phyloP scores from a whole-genome alignment of 495 filamentous ascomycete species.

The Chlorociboria aeruginascens region DNA sequence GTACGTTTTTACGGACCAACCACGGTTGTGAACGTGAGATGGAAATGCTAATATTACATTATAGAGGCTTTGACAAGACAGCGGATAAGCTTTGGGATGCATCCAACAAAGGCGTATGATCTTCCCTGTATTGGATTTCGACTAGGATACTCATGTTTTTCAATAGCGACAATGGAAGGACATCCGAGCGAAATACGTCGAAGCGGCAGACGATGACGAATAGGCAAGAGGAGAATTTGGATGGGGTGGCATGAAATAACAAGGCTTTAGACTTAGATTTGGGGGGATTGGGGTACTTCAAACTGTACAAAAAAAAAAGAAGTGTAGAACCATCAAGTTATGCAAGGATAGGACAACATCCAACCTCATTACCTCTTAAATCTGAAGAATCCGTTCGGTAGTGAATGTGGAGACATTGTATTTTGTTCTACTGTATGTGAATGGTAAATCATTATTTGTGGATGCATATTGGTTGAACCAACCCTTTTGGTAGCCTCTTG shows the following conservation, averaged over 20 bases:
- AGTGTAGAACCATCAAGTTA: no score
- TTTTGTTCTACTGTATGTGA: no score
- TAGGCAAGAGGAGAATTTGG: conserved; percentile 4
- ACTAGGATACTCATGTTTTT: conserved; percentile 9
- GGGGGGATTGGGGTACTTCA: conserved; percentile 1
- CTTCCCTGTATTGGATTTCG: background rate
- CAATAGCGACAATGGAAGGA: conserved; percentile 99
- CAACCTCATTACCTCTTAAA: no score
- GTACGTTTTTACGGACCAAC: conserved; percentile 38
- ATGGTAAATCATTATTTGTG: no score
- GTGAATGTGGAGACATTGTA: no score
- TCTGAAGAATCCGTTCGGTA: no score
- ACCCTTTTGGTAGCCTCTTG: no score
- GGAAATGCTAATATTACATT: background rate
- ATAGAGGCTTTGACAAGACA: conserved; percentile 62
- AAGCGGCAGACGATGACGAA: conserved; percentile 36
- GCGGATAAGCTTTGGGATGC: conserved; percentile 81
- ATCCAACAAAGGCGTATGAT: conserved; percentile 76
- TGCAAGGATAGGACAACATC: no score
- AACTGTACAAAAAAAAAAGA: conserved; percentile 16
- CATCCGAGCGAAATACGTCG: conserved; percentile 77
- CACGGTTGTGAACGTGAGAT: no score
- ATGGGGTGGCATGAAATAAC: background rate
- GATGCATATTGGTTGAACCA: no score
- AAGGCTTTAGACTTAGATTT: background rate